Evolutionary conservation across 306 rosid species (phyloP).

Genomic region (Prunus armeniaca): DNA sequence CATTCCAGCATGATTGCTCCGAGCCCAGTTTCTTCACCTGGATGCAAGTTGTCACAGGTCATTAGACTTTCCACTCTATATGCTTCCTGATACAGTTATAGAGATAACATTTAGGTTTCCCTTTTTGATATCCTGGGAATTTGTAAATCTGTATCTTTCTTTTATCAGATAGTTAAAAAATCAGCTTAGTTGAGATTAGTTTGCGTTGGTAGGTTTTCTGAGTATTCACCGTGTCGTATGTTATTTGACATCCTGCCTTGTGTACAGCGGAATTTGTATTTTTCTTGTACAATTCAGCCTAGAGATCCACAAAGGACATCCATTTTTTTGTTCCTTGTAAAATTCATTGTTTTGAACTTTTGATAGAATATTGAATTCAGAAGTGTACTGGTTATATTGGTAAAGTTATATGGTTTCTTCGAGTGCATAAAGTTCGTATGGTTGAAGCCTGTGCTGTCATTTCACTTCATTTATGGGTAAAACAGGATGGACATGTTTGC

Average conservation of each 20-base stretch:
- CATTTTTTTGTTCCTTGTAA: background rate
- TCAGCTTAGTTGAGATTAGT: conserved; percentile 15
- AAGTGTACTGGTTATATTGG: background rate
- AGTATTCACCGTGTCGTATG: background rate
- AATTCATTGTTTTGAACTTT: background rate
- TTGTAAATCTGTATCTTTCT: conserved; percentile 32
- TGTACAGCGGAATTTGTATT: conserved; percentile 50
- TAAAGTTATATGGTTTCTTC: background rate
- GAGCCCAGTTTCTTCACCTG: background rate
- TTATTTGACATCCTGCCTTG: conserved; percentile 23
- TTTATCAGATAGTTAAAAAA: conserved; percentile 1
- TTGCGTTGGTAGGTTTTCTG: conserved; percentile 24
- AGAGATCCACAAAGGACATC: conserved; percentile 5
- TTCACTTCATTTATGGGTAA: background rate
- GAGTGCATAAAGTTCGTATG: background rate
- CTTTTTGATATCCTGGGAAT: conserved; percentile 26
- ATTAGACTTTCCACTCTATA: conserved; percentile 16
- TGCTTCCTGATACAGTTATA: conserved; percentile 15
- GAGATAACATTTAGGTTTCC: conserved; percentile 16
- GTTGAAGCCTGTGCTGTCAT: background rate
- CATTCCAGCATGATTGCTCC: conserved; percentile 62
- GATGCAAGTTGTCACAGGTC: background rate
- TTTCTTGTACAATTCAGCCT: conserved; percentile 25
- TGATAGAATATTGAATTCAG: background rate
- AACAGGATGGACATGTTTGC: background rate